Evolutionary conservation across 768 basidiomycete genomes (phyloP), one percentile per base, ranked within the genome.

Genomic region (Megacollybia marginata): DNA sequence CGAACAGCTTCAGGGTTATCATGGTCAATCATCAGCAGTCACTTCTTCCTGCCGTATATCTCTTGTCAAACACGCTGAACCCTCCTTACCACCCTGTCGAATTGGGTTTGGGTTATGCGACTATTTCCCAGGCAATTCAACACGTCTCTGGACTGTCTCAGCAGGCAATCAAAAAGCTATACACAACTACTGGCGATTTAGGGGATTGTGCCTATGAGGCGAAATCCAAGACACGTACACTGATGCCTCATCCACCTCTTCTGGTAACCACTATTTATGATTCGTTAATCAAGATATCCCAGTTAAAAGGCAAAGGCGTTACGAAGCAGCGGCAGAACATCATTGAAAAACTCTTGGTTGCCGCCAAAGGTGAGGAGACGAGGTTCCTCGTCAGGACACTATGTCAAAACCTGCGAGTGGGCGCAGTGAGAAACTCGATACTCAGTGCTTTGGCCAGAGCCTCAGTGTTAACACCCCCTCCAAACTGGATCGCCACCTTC

Each of bases 201-300:
- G 93, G 93, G 0, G 90, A 93, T 60, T 89, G 93, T 8, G 93
- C 93, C 1, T 92, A 82, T 57, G 78, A 80, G 50, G 90, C 92
- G 9, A 92, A 86, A 61, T 80, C 81, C 4, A 87, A 78, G 50
- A 64, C 89, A 18, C 76, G 88, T 40, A 88, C 88, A 4, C 72
- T 92, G 20, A 62, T 88, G 20, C 80, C 86, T 2, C 87, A 88
- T 57, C 69, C 79, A n/a, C 76, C 83, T 10, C 69, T 92, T 6
- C 69, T 75, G 32, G 73, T 91, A 28, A 67, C 74, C 23, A 71
- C 73, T 53, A 82, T 94, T 0, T 90, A 91, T 60, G 64, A 76
- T 13, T 74, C 82, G 0, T 64, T 95, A 48, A 62, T 87, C 48
- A 78, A 78, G 54, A 83, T 95, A 32, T 74, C 86, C 1, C 60